Evolutionary conservation across 1,284 basidiomycete species (phyloP).

Genomic region (Cryptococcus sp.): DNA sequence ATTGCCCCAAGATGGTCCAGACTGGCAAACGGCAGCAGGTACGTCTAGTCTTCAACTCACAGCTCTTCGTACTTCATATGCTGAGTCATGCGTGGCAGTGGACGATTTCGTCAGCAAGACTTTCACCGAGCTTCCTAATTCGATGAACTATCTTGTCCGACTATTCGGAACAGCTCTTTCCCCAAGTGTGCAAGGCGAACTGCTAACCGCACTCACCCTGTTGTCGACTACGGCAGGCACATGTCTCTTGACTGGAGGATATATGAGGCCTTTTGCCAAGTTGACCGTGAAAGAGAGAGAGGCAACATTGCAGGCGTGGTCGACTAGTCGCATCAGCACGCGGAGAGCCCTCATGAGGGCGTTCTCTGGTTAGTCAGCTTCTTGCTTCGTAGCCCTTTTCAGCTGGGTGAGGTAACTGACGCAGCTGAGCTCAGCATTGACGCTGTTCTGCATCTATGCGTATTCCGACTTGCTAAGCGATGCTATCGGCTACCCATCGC

Average conservation of each 20-base stretch:
- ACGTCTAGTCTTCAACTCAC: background rate
- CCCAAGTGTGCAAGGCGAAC: background rate
- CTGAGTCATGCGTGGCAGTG: background rate
- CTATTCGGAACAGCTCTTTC: constrained; percentile 6
- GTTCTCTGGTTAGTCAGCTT: constrained; percentile 7
- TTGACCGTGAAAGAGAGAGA: constrained; percentile 8
- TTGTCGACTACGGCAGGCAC: constrained; percentile 13
- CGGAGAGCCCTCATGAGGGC: constrained; percentile 9
- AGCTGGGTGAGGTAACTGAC: background rate
- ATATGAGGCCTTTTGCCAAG: constrained; percentile 3
- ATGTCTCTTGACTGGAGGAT: constrained; percentile 6
- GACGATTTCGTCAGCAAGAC: constrained; percentile 4
- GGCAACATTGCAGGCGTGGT: constrained; percentile 10
- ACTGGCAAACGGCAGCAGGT: constrained; percentile 11
- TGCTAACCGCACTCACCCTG: constrained; percentile 5
- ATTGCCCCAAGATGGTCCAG: constrained; percentile 5
- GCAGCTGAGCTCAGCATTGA: background rate
- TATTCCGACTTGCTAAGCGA: constrained; percentile 3
- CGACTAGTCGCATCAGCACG: background rate
- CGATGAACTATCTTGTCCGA: constrained; percentile 6
- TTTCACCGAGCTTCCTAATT: constrained; percentile 2
- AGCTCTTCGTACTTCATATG: background rate
- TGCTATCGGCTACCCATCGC: constrained; percentile 15
- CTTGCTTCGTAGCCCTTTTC: background rate
- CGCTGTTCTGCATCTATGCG: constrained; percentile 1